These are phyloP conservation scores for Chaetomium sp. DNA, from an alignment of 2,329 filamentous ascomycete species.

Conservation along the genomic window DNA sequence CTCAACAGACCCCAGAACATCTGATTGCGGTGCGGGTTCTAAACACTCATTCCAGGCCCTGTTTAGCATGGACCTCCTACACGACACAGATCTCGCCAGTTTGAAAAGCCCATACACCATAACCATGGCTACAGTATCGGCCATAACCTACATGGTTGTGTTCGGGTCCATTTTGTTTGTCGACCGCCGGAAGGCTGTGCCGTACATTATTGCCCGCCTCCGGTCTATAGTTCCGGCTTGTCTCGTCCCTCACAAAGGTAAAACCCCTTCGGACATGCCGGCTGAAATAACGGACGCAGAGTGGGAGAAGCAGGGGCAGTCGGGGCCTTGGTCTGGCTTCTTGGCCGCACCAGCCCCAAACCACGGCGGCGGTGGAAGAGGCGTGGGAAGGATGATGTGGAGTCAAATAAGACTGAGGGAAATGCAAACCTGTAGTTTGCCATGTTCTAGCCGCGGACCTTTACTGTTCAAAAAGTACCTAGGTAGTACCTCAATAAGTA, in stretches of 20 bases:
- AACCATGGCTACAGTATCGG: background rate
- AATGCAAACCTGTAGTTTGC: too few relatives aligned
- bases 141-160: slow-evolving; percentile 1
- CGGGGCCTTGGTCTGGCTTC: background rate
- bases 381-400: background rate
- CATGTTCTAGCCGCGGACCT: too few relatives aligned
- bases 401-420: background rate
- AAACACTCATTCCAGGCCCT: background rate
- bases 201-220: background rate
- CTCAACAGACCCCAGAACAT: background rate
- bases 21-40: background rate
- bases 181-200: background rate
- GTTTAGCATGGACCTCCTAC: slow-evolving; percentile 12
- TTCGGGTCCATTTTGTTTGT: background rate
- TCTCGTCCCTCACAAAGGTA: background rate
- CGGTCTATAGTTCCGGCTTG: background rate
- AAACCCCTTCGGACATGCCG: background rate
- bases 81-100: background rate
- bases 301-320: background rate
- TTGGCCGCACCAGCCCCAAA: background rate
- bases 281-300: background rate
- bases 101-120: background rate
- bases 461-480: too few relatives aligned
- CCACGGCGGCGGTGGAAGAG: background rate
- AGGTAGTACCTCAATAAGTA: too few relatives aligned